These are phyloP conservation scores for Tylopilus rubrobrunneus DNA, from an alignment of 768 basidiomycete species.

Conservation along the genomic window DNA sequence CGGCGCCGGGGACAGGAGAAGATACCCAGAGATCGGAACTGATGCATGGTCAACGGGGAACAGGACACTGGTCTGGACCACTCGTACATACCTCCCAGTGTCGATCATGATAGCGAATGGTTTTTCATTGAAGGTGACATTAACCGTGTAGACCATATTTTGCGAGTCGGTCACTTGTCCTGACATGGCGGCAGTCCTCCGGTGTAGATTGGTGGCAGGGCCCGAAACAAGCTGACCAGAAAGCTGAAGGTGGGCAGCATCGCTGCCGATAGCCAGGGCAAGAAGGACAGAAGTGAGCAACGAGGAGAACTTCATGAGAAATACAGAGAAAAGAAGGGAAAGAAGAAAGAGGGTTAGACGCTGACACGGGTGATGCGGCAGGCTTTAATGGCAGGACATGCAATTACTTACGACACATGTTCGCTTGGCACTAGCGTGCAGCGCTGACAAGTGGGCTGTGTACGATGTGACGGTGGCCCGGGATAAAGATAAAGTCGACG, in stretches of 20 bases:
- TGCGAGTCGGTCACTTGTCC: slow-evolving; percentile 29
- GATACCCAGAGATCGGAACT: slow-evolving; percentile 69
- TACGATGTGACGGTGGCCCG: too few species aligned
- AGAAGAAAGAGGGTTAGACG: neutral
- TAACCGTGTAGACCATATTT: slow-evolving; percentile 36
- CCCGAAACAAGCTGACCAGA: slow-evolving; percentile 8
- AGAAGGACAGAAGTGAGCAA: slow-evolving; percentile 12
- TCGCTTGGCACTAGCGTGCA: too few species aligned
- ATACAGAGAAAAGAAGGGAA: neutral
- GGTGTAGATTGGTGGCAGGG: slow-evolving; percentile 11
- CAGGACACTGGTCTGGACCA: neutral
- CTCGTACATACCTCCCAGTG: slow-evolving; percentile 39
- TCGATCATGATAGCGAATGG: slow-evolving; percentile 38
- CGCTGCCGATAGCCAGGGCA: neutral
- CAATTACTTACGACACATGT: too few species aligned
- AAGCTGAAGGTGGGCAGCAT: slow-evolving; percentile 16
- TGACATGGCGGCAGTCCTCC: slow-evolving; percentile 26
- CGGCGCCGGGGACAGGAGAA: slow-evolving; percentile 38
- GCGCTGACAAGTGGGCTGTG: too few species aligned
- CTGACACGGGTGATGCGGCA: neutral
- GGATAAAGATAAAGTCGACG: too few species aligned
- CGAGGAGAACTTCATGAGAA: slow-evolving; percentile 9
- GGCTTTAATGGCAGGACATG: slow-evolving; percentile 1
- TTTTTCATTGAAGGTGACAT: slow-evolving; percentile 37
- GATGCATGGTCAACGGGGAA: slow-evolving; percentile 3